Conservation (phyloP, 306 rosid genomes). For the Canavalia ensiformis region DNA sequence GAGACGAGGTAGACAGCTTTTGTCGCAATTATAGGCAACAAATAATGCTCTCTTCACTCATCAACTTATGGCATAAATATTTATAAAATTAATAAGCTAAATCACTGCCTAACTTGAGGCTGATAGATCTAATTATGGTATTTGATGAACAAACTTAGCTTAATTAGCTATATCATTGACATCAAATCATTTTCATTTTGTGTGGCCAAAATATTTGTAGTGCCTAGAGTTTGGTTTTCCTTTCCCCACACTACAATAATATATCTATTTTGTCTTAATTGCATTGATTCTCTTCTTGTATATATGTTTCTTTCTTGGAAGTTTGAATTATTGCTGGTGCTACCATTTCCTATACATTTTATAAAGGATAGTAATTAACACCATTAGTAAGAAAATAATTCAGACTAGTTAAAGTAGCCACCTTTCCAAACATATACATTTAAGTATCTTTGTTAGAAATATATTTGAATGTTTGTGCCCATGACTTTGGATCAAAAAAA, state of each 20-base stretch:
- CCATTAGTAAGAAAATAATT: background rate
- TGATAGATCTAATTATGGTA: slow-evolving; percentile 9
- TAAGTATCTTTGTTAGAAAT: background rate
- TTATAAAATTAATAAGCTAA: slow-evolving; percentile 7
- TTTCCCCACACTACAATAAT: background rate
- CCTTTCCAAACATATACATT: background rate
- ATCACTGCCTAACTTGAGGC: background rate
- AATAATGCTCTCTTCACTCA: slow-evolving; percentile 26
- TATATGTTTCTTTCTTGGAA: background rate
- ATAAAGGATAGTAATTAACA: background rate
- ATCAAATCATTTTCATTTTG: background rate
- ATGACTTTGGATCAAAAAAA: background rate
- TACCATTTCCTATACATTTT: background rate
- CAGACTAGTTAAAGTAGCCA: background rate
- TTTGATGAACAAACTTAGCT: background rate
- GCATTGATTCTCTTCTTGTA: background rate
- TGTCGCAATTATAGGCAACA: slow-evolving; percentile 52
- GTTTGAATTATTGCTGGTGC: slow-evolving; percentile 37
- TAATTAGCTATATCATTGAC: slow-evolving; percentile 27
- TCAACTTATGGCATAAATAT: slow-evolving; percentile 23
- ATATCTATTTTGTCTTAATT: background rate
- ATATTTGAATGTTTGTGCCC: background rate
- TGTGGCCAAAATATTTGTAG: background rate
- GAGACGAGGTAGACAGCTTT: slow-evolving; percentile 47
- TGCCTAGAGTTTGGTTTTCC: background rate